Evolutionary conservation across 495 filamentous ascomycete genomes (phyloP).

Genomic region (Tuber aestivum): DNA sequence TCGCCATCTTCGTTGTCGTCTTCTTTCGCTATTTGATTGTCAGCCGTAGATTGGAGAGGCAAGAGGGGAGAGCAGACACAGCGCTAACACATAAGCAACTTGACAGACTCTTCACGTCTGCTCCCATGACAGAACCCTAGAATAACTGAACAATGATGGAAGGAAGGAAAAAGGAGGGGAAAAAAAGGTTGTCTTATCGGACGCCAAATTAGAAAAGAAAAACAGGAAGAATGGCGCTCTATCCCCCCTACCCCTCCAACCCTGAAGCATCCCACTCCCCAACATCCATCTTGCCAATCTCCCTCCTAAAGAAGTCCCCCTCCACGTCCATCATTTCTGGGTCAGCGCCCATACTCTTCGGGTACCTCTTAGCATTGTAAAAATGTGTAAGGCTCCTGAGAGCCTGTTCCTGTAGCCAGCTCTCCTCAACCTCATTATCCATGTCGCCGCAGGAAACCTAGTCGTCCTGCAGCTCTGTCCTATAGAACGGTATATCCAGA

Average conservation of each 20-base stretch:
- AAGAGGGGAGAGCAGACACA: neutral
- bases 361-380: constrained; percentile 78
- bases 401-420: constrained; percentile 81
- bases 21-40: neutral
- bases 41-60: neutral
- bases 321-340: constrained; percentile 66
- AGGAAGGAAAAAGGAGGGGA: neutral
- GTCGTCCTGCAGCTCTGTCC: constrained; percentile 87
- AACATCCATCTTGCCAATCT: constrained; percentile 74
- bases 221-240: neutral
- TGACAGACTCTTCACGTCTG: neutral
- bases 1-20: neutral
- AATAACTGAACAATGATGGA: neutral
- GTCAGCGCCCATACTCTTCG: constrained; percentile 70
- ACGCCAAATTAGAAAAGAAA: neutral
- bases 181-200: neutral
- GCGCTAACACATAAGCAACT: neutral
- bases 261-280: constrained; percentile 46
- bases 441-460: constrained; percentile 89
- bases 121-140: neutral
- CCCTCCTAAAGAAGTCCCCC: constrained; percentile 80
- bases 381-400: constrained; percentile 81
- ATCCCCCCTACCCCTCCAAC: constrained; percentile 39
- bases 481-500: constrained; percentile 84
- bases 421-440: constrained; percentile 87